phyloP scores from a whole-genome alignment of 106 monocot genomes.

The Hemerocallis citrina region DNA sequence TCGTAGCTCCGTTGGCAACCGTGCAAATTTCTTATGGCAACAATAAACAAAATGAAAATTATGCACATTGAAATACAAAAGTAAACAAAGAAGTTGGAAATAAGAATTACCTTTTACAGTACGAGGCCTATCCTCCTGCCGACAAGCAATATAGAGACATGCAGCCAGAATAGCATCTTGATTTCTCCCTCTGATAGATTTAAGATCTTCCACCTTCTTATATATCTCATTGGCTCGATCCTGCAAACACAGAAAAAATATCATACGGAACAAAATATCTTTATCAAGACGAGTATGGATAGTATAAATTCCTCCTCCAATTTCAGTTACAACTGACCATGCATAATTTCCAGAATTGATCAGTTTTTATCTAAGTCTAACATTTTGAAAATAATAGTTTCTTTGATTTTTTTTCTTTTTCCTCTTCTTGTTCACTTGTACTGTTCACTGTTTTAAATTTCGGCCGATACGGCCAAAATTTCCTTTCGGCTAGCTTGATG shows the following conservation, averaged over 20 bases:
- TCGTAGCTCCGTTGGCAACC: conserved; percentile 23
- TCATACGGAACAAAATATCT: neutral
- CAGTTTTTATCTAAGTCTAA: no score
- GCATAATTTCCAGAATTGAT: no score
- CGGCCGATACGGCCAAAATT: no score
- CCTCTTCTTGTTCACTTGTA: no score
- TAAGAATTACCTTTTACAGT: conserved; percentile 18
- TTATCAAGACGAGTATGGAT: no score
- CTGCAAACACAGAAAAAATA: neutral
- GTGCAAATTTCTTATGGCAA: conserved; percentile 21
- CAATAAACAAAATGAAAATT: neutral
- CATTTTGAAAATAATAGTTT: no score
- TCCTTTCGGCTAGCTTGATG: no score
- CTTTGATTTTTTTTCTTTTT: no score
- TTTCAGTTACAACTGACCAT: no score
- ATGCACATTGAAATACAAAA: neutral
- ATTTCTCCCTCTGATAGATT: conserved; percentile 23
- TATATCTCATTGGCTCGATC: conserved; percentile 24
- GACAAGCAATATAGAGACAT: conserved; percentile 22
- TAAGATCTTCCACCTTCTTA: conserved; percentile 20
- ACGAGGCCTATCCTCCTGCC: conserved; percentile 27
- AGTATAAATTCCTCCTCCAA: no score
- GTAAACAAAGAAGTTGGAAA: neutral
- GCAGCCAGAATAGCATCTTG: conserved; percentile 24
- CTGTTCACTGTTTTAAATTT: no score